Conservation (phyloP, 176 grass and related monocot genomes). For the Rhynchospora breviuscula region DNA sequence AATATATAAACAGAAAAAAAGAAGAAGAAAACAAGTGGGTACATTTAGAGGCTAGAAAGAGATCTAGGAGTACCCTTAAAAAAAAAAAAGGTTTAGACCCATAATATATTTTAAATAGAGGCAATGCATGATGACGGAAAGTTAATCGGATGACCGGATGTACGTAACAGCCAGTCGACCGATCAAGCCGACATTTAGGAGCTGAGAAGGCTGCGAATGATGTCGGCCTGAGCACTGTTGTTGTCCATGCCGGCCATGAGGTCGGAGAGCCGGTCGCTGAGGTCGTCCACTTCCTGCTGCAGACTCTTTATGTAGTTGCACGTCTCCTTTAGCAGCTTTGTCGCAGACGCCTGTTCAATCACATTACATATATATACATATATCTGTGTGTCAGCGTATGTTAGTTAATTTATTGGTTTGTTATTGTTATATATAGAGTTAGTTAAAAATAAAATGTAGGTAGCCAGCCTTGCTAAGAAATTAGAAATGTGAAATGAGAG, state of each 20-base stretch:
- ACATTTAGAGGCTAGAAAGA: slow-evolving; percentile 42
- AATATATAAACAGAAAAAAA: slow-evolving; percentile 37
- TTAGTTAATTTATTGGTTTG: neutral
- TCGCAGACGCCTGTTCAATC: slow-evolving; percentile 55
- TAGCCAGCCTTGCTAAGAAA: neutral
- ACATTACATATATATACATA: neutral
- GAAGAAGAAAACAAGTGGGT: slow-evolving; percentile 26
- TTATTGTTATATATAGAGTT: neutral
- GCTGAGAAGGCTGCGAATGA: slow-evolving; percentile 82
- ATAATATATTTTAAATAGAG: slow-evolving; percentile 26
- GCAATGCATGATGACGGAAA: neutral
- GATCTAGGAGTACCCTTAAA: neutral
- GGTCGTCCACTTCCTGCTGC: slow-evolving; percentile 84
- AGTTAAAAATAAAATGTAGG: neutral
- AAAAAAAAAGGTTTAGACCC: slow-evolving; percentile 14
- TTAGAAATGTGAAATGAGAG: slow-evolving; percentile 3
- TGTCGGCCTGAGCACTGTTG: slow-evolving; percentile 68
- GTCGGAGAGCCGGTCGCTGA: slow-evolving; percentile 78
- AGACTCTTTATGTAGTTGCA: slow-evolving; percentile 98
- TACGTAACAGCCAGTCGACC: neutral
- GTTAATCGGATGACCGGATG: slow-evolving; percentile 4
- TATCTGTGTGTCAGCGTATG: neutral
- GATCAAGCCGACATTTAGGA: slow-evolving; percentile 31
- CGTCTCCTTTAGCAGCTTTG: slow-evolving; percentile 86
- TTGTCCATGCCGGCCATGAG: slow-evolving; percentile 79